These are phyloP conservation scores for Blepharisma undulans DNA, from an alignment of 169 alveolate species.

Conservation along the genomic window DNA sequence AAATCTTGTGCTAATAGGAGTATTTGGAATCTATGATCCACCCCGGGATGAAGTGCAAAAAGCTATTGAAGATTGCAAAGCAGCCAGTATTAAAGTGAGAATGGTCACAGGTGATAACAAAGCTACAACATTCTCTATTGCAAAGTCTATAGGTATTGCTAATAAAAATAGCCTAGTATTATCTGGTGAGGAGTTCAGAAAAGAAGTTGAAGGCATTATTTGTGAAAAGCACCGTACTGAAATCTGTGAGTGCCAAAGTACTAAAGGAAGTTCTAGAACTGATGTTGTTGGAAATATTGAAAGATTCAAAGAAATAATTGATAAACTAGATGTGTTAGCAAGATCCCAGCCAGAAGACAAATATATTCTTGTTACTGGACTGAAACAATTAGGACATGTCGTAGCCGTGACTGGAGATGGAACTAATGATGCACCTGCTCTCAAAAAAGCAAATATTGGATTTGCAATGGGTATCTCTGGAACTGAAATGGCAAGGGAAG, in stretches of 20 bases:
- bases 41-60: constrained; percentile 87
- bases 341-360: constrained; percentile 92
- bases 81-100: constrained; percentile 88
- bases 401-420: constrained; percentile 97
- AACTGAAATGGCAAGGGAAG: constrained; percentile 92
- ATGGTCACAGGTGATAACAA: constrained; percentile 93
- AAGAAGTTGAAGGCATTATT: constrained; percentile 73
- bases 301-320: constrained; percentile 61
- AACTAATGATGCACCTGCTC: constrained; percentile 95
- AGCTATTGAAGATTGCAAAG: constrained; percentile 83
- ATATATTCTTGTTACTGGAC: constrained; percentile 76
- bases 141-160: constrained; percentile 84
- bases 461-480: constrained; percentile 95
- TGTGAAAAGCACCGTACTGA: constrained; percentile 67
- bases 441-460: constrained; percentile 93
- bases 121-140: constrained; percentile 87
- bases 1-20: constrained; percentile 76
- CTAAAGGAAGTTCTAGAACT: constrained; percentile 64
- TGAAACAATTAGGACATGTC: constrained; percentile 76
- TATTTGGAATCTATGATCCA: constrained; percentile 87
- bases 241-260: constrained; percentile 60
- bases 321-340: constrained; percentile 87
- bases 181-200: constrained; percentile 60
- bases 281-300: constrained; percentile 81
- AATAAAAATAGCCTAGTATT: constrained; percentile 62